Base-by-base conservation (phyloP, 2,329 filamentous ascomycete genomes). In the Ascochyta clinopodiicola region DNA sequence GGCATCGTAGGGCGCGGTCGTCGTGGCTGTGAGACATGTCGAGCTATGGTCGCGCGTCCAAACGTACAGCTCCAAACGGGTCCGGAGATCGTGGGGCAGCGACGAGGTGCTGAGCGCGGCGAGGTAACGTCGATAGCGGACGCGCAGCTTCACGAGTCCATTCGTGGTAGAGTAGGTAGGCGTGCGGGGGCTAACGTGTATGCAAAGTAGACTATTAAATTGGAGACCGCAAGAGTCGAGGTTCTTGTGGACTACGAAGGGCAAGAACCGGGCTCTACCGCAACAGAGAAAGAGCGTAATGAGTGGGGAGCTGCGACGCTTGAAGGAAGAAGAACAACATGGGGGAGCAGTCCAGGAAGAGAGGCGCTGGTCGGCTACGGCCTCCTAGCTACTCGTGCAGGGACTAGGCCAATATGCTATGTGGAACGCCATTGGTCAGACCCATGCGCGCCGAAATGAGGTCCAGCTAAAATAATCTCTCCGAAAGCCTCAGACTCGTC, bases 291-390 rank as follows among this genome's bases (percentile, higher is more conserved):
- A 73, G 68, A 71, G 68, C 72, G 71, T 74, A 68, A 42, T 63
- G 70, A 70, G 69, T 69, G 67, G 66, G 70, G 63, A 71, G 68
- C 69, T 73, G 66, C 70, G 68, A 69, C 67, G 57, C 62, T 60
- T 63, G 64, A 62, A 62, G 59, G 59, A 63, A 61, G 63, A 63
- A 56, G 61, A 67, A 66, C 59, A 65, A 57, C 64, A 65, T 69
- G 63, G 67, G 64, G 64, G 64, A 60, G 54, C 56, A 58, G 46
- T 56, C 53, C 47, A 36, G 52, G 47, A 57, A 60, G 43, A 46
- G 49, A 51, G 43, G 49, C 49, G 52, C 51, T 51, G 51, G 56
- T 44, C 48, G 42, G 55, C 44, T 46, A 46, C 54, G 53, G 43
- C 55, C 39, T 45, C 46, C 57, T 60, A 59, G 47, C 36, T 22